phyloP scores from a whole-genome alignment of 371 early-diverging fungal species.

The Coemansia linderi region DNA sequence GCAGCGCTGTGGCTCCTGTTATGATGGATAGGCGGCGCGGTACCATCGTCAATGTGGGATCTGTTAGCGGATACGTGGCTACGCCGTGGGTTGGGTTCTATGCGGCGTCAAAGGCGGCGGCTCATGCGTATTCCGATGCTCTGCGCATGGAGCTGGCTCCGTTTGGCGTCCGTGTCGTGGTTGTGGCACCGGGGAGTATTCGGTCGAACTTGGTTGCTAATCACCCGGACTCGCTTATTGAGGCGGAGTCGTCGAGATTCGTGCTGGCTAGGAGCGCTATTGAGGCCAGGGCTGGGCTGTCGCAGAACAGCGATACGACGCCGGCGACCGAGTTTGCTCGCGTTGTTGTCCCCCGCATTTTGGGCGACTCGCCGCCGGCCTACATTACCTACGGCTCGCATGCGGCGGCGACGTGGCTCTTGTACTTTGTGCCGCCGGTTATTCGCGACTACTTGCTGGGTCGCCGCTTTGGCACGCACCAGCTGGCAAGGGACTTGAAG shows the following conservation, averaged over 20 bases:
- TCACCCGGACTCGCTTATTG: neutral
- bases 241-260: slow-evolving; percentile 7
- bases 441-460: slow-evolving; percentile 18
- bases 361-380: slow-evolving; percentile 8
- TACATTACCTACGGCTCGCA: slow-evolving; percentile 40
- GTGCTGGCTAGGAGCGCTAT: slow-evolving; percentile 16
- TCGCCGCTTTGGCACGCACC: slow-evolving; percentile 18
- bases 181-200: slow-evolving; percentile 51
- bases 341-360: slow-evolving; percentile 16
- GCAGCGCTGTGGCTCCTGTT: slow-evolving; percentile 26
- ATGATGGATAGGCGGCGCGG: slow-evolving; percentile 34
- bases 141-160: slow-evolving; percentile 54
- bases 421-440: slow-evolving; percentile 29
- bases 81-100: slow-evolving; percentile 54
- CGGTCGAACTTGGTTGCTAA: slow-evolving; percentile 23
- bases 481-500: slow-evolving; percentile 9
- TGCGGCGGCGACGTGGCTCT: slow-evolving; percentile 11
- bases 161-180: slow-evolving; percentile 40
- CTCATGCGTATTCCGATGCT: slow-evolving; percentile 46
- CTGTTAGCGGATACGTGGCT: slow-evolving; percentile 40
- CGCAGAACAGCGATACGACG: slow-evolving; percentile 22
- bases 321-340: slow-evolving; percentile 30
- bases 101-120: slow-evolving; percentile 52
- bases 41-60: slow-evolving; percentile 42
- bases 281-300: slow-evolving; percentile 17